A percentile compares a stretch with the other conserved stretches of the same genome.
These are phyloP conservation scores for Barnettozyma populi DNA, from an alignment of 805 yeast species.

Conservation along the genomic window DNA sequence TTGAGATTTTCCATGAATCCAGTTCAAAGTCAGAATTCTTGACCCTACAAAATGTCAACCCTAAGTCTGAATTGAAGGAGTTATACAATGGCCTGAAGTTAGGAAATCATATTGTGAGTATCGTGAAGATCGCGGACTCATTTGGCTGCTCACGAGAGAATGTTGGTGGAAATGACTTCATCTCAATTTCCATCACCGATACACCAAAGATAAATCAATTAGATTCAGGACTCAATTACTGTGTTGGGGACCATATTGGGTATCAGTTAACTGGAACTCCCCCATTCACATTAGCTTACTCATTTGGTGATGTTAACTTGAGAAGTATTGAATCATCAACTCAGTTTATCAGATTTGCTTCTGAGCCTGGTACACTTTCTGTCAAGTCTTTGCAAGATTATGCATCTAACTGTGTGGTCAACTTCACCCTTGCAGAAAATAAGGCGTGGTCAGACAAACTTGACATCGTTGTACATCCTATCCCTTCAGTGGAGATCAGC, in stretches of 20 bases:
- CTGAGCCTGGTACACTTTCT: slow-evolving; percentile 71
- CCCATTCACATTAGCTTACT: slow-evolving; percentile 72
- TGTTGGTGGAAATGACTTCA: slow-evolving; percentile 37
- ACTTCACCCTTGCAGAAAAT: slow-evolving; percentile 40
- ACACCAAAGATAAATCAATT: slow-evolving; percentile 60
- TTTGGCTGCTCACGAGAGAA: slow-evolving; percentile 59
- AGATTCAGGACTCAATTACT: slow-evolving; percentile 46
- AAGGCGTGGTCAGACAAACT: slow-evolving; percentile 29
- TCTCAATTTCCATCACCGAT: slow-evolving; percentile 62
- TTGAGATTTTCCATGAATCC: slow-evolving; percentile 55
- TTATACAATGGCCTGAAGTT: slow-evolving; percentile 48
- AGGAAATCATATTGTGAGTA: slow-evolving; percentile 65
- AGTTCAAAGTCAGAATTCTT: slow-evolving; percentile 47
- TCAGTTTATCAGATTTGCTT: slow-evolving; percentile 64
- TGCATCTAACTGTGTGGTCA: slow-evolving; percentile 64
- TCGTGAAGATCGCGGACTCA: slow-evolving; percentile 56
- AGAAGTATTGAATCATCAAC: slow-evolving; percentile 47
- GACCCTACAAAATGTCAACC: slow-evolving; percentile 38
- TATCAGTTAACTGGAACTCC: slow-evolving; percentile 73
- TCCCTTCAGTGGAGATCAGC: slow-evolving; percentile 76
- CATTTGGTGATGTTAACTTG: slow-evolving; percentile 58
- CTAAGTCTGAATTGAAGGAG: slow-evolving; percentile 34
- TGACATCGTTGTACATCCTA: slow-evolving; percentile 42
- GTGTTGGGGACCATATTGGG: slow-evolving; percentile 89
- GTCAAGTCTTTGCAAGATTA: slow-evolving; percentile 71